These are phyloP conservation scores for Herpetomonas muscarum DNA, from an alignment of 208 protist genomes.

Conservation along the genomic window DNA sequence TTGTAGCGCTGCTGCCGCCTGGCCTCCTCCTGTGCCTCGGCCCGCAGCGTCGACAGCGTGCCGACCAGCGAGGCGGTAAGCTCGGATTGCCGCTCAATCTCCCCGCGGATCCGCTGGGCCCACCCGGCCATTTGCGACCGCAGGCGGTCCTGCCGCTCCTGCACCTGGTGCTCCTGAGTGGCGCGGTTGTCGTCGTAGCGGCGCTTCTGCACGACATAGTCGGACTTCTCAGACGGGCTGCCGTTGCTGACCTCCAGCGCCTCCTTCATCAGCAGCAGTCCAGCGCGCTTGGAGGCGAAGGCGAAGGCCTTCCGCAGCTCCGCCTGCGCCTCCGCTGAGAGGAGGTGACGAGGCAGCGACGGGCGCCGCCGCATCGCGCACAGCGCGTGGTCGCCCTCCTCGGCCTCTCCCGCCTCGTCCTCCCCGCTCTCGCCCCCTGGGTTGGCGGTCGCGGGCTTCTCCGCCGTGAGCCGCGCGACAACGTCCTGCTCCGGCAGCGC, in stretches of 20 bases:
- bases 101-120: slow-evolving; percentile 44
- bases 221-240: slow-evolving; percentile 28
- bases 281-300: slow-evolving; percentile 41
- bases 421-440: not conserved
- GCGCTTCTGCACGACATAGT: slow-evolving; percentile 44
- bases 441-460: not conserved
- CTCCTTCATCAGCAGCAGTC: slow-evolving; percentile 73
- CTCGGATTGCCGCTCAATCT: slow-evolving; percentile 46
- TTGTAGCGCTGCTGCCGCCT: slow-evolving; percentile 31
- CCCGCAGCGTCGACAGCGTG: slow-evolving; percentile 58
- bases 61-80: slow-evolving; percentile 68
- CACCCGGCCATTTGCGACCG: slow-evolving; percentile 38
- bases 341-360: slow-evolving; percentile 33
- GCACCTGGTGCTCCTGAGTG: slow-evolving; percentile 40
- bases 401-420: slow-evolving; percentile 12
- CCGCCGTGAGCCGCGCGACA: not conserved
- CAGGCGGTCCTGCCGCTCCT: slow-evolving; percentile 30
- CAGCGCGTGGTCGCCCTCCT: slow-evolving; percentile 18
- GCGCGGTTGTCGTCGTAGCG: slow-evolving; percentile 33
- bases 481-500: slow-evolving; percentile 19
- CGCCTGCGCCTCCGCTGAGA: slow-evolving; percentile 46
- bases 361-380: not conserved
- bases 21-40: slow-evolving; percentile 73
- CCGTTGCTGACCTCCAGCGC: slow-evolving; percentile 69
- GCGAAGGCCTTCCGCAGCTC: slow-evolving; percentile 46